Evolutionary conservation across 1,284 basidiomycete genomes (phyloP), one percentile per base, ranked within the genome.

Genomic region (Cystobasidium pallidum): DNA sequence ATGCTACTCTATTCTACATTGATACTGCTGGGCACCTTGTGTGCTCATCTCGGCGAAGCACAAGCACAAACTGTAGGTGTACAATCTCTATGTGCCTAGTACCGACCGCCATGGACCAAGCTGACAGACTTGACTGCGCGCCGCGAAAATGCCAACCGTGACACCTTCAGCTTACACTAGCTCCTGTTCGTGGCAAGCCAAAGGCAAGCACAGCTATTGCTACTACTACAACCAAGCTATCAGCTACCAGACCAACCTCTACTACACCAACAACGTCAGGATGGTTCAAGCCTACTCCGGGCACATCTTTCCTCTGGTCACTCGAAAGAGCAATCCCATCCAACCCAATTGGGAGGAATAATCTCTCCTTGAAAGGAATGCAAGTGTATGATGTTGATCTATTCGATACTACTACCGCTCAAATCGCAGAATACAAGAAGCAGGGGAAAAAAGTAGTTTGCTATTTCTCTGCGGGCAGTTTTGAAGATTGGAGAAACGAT

Each of bases 391-490:
- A 71, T 64, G 73, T 74, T 15, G 73, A 74, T 43, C 52, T 74
- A 21, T 74, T 74, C 55, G 73, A 72, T 39, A 49, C 70, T 28
- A 57, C 68, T 15, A 28, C 41, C 7, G 24, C 41, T 19, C 51
- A 70, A 47, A 74, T 74, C 24, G 36, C 32, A 34, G 39, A 15
- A 15, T 74, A 74, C 45, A 67, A 74, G 26, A 52, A 59, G 8
- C 24, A 39, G 36, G 81, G 80, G 41, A 81, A 81, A 72, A 79
- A 74, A 34, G 80, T 81, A 39, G 74, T 79, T 10, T 82, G 81
- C 73, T 82, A 82, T 75, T 81, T 81, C 73, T 76, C 74, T 1
- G 80, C 80, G 34, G 81, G 81, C 19, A 77, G 76, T 0, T 80
- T 74, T 70, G 80, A 81, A 73, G 64, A 76, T 4, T 75, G 59